Evolutionary conservation across 495 filamentous ascomycete species (phyloP).

Genomic region (Aspergillus bertholletiae): DNA sequence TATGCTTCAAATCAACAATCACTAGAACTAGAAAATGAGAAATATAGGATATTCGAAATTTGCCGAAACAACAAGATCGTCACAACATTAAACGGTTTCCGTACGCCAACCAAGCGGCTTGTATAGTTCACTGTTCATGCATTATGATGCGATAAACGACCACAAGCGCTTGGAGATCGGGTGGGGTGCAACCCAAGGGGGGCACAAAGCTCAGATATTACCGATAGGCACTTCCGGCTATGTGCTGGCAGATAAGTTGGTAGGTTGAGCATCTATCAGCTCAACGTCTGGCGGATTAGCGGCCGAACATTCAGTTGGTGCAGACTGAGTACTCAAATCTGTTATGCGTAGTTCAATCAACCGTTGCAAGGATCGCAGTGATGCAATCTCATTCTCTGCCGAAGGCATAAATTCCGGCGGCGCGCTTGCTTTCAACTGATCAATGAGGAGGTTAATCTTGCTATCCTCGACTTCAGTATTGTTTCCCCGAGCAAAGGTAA

Average conservation of each 20-base stretch:
- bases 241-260: neutral
- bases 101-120: neutral
- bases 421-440: constrained; percentile 25
- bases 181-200: neutral
- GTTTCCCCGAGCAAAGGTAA: constrained; percentile 22
- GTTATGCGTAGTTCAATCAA: constrained; percentile 27
- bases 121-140: neutral
- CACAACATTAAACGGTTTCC: neutral
- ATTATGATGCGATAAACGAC: neutral
- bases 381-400: constrained; percentile 24
- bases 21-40: neutral
- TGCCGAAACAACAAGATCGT: neutral
- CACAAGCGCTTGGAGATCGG: neutral
- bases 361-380: constrained; percentile 22
- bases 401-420: constrained; percentile 17
- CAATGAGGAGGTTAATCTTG: constrained; percentile 24
- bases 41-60: neutral
- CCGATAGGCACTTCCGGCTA: neutral
- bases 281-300: neutral
- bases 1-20: neutral
- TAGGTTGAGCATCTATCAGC: neutral
- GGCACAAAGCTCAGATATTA: neutral
- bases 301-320: neutral
- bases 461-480: constrained; percentile 5
- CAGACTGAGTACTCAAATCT: constrained; percentile 4